Evolutionary conservation across 108 stramenopile species (phyloP).

Genomic region (Skeletonema menzelii): DNA sequence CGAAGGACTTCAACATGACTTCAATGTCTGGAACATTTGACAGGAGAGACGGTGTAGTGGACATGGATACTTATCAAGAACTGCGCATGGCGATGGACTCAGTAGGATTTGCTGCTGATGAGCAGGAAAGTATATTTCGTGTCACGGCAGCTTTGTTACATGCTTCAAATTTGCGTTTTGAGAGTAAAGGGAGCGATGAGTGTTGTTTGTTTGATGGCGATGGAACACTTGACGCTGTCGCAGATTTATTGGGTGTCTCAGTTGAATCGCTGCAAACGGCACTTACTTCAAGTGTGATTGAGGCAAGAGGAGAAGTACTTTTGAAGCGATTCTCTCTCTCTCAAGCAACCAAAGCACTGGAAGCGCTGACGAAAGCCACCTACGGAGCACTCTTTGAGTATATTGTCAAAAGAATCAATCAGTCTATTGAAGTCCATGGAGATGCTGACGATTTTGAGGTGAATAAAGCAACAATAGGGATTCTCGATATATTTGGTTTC

Average conservation of each 20-base stretch:
- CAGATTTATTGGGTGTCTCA: conserved; percentile 72
- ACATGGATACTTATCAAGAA: conserved; percentile 65
- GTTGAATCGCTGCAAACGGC: conserved; percentile 59
- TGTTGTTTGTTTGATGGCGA: conserved; percentile 45
- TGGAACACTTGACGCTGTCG: conserved; percentile 44
- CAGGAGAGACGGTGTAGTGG: conserved; percentile 79
- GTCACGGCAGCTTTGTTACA: conserved; percentile 70
- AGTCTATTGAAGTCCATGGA: conserved; percentile 65
- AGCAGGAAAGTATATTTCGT: conserved; percentile 57
- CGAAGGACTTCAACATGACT: conserved; percentile 72
- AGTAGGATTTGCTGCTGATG: conserved; percentile 55
- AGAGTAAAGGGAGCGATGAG: conserved; percentile 42
- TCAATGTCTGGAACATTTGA: conserved; percentile 74
- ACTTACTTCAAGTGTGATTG: conserved; percentile 67
- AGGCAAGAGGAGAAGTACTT: conserved; percentile 79
- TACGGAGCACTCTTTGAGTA: conserved; percentile 91
- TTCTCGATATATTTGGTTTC: conserved; percentile 99
- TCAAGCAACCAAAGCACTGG: conserved; percentile 76
- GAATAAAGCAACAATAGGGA: conserved; percentile 79
- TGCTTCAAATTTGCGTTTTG: conserved; percentile 67
- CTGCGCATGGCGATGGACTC: conserved; percentile 71
- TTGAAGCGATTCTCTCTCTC: conserved; percentile 69
- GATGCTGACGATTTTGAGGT: conserved; percentile 1
- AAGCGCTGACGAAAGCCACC: conserved; percentile 92
- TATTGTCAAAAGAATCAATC: conserved; percentile 90